A percentile compares a stretch with the other conserved stretches of the same genome.
These are phyloP conservation scores for Phialophora expanda DNA, from an alignment of 2,329 filamentous ascomycete genomes.

Conservation along the genomic window DNA sequence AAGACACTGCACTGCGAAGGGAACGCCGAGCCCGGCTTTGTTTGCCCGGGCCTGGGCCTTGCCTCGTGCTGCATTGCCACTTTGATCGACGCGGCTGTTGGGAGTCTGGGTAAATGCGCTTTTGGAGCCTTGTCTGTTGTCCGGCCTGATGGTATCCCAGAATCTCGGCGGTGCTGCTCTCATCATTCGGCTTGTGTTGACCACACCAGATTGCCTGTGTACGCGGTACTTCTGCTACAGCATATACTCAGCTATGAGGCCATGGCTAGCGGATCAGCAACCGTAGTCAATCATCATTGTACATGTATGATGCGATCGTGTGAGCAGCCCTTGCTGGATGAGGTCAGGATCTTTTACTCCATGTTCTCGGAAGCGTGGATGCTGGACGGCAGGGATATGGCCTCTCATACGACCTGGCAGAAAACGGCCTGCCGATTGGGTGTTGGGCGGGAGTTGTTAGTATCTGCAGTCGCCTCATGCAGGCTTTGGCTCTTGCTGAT, in stretches of 20 bases:
- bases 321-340: neutral
- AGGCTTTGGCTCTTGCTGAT: slow-evolving; percentile 3
- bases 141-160: neutral
- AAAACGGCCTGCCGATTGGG: slow-evolving; percentile 25
- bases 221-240: neutral
- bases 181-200: neutral
- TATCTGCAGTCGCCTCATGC: neutral
- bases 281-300: neutral
- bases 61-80: neutral
- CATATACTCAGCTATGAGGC: neutral
- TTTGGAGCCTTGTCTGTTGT: neutral
- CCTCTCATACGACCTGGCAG: slow-evolving; percentile 28
- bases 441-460: neutral
- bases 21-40: neutral
- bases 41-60: neutral
- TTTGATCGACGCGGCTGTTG: neutral
- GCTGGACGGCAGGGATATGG: neutral
- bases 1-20: slow-evolving; percentile 16
- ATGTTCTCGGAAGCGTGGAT: neutral
- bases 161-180: neutral
- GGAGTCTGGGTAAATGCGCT: neutral
- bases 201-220: neutral
- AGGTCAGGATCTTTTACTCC: slow-evolving; percentile 1
- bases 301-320: neutral
- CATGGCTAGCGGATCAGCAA: neutral